These are phyloP conservation scores for Dimargaris xerosporica DNA, from an alignment of 192 early-diverging fungal genomes.

Conservation along the genomic window DNA sequence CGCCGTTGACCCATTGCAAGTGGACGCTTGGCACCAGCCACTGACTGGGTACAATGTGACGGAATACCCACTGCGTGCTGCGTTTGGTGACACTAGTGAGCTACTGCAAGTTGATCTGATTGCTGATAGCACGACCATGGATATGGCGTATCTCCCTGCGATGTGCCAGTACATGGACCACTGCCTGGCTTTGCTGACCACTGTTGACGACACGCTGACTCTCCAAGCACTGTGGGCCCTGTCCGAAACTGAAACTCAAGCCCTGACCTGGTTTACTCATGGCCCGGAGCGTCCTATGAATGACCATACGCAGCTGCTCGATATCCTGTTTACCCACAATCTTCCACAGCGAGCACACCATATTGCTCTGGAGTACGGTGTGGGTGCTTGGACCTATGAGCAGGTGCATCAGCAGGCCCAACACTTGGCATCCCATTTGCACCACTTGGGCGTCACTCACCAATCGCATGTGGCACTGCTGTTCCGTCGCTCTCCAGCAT, in stretches of 20 bases:
- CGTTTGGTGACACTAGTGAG: neutral
- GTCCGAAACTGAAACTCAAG: neutral
- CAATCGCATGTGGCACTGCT: no score
- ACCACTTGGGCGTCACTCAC: no score
- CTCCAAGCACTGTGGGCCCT: no score
- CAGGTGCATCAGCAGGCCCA: neutral
- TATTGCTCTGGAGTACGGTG: neutral
- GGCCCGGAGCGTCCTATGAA: neutral
- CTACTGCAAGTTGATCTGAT: neutral
- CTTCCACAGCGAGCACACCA: neutral
- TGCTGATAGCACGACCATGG: neutral
- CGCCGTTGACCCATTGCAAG: neutral
- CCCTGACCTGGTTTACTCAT: neutral
- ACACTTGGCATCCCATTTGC: neutral
- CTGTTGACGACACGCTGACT: no score
- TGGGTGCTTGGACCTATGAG: no score
- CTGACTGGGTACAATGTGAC: slow-evolving; percentile 3
- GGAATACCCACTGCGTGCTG: neutral
- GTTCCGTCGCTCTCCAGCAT: neutral
- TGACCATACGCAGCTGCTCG: neutral
- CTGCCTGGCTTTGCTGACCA: neutral
- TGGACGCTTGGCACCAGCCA: no score
- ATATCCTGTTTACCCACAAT: neutral
- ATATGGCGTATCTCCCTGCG: neutral
- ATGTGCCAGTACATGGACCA: neutral